phyloP scores from a whole-genome alignment of 169 alveolate genomes.

The Eimeria sp. region DNA sequence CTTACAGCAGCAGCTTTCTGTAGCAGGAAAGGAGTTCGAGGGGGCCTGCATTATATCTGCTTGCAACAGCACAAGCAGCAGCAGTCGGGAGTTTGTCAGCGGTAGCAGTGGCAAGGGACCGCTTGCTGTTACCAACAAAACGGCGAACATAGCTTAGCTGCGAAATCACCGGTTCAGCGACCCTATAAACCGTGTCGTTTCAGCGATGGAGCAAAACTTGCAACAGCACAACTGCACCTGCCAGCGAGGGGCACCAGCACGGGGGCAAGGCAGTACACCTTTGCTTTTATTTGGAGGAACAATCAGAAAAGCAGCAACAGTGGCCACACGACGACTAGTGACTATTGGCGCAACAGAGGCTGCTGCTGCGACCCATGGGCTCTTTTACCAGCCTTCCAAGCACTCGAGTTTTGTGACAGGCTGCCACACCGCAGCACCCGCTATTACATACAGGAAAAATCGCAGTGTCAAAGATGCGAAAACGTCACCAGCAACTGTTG shows the following conservation, averaged over 20 bases:
- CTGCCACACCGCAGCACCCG: not conserved
- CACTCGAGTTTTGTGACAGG: not conserved
- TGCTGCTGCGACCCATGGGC: not conserved
- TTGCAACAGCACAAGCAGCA: slow-evolving; percentile 44
- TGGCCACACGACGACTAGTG: not conserved
- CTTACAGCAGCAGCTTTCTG: not conserved
- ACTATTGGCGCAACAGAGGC: not conserved
- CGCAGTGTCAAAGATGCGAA: not conserved
- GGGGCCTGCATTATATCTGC: not conserved
- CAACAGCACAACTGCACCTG: slow-evolving; percentile 14
- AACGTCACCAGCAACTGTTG: not conserved
- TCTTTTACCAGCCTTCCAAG: not conserved
- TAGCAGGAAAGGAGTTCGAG: not conserved
- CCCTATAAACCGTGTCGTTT: no score
- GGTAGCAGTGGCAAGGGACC: not conserved
- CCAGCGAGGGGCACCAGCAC: not conserved
- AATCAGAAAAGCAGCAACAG: not conserved
- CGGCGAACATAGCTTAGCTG: slow-evolving; percentile 22
- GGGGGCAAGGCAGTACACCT: not conserved
- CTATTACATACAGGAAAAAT: not conserved
- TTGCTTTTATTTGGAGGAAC: not conserved
- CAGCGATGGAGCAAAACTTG: not conserved
- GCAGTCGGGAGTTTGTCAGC: not conserved
- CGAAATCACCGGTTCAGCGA: not conserved
- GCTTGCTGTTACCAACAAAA: slow-evolving; percentile 11